Evolutionary conservation across 345 rosid genomes (phyloP).

Genomic region (Fremontodendron californicum): DNA sequence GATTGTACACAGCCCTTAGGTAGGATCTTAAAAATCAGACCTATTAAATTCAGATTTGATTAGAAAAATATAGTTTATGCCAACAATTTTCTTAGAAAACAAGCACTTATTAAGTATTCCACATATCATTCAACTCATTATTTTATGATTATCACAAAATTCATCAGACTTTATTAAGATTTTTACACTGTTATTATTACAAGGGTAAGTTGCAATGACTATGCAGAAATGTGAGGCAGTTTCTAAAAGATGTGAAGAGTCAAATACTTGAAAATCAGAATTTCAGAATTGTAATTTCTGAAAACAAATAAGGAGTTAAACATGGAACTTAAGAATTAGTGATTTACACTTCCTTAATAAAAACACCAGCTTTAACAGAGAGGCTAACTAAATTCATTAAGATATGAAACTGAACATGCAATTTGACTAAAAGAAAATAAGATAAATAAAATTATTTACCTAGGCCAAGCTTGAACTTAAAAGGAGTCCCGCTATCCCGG

Average conservation of each 20-base stretch:
- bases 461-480: conserved; percentile 62
- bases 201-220: too few relatives aligned
- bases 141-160: not conserved
- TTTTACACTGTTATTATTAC: not conserved
- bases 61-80: not conserved
- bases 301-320: too few relatives aligned
- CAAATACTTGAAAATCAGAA: not conserved
- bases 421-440: not conserved
- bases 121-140: not conserved
- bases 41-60: not conserved
- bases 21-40: not conserved
- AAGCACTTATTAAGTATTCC: not conserved
- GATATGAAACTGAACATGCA: not conserved
- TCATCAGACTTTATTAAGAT: not conserved
- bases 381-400: not conserved
- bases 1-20: not conserved
- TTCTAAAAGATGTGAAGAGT: too few relatives aligned
- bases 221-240: too few relatives aligned
- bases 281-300: too few relatives aligned
- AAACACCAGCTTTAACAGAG: not conserved
- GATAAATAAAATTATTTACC: conserved; percentile 24
- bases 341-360: too few relatives aligned
- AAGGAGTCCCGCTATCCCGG: conserved; percentile 50
- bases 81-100: not conserved
- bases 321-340: too few relatives aligned